Evolutionary conservation across 352 stramenopile species (phyloP).

Genomic region (Globisporangium mamillatum): DNA sequence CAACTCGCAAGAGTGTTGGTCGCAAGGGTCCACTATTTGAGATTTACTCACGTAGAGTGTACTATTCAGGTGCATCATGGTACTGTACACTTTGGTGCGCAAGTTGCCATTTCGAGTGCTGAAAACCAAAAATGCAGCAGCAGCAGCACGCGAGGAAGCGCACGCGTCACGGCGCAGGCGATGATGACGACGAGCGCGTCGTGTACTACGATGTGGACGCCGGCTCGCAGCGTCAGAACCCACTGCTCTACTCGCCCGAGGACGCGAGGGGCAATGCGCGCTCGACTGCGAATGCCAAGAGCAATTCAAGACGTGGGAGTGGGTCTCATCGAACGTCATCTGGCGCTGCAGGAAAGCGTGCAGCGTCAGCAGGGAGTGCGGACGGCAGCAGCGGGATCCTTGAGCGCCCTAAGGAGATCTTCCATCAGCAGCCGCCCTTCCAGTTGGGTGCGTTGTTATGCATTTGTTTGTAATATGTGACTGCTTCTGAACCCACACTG

Average conservation of each 20-base stretch:
- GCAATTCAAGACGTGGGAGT: not conserved
- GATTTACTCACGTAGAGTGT: too few species aligned
- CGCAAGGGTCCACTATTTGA: not conserved
- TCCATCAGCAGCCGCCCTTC: conserved; percentile 36
- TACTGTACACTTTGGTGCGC: not conserved
- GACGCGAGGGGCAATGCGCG: not conserved
- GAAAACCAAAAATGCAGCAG: conserved; percentile 2
- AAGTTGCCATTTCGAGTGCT: not conserved
- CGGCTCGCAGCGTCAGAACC: conserved; percentile 18
- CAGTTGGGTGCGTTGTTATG: conserved; percentile 29
- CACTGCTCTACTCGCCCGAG: conserved; percentile 22
- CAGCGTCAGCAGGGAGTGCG: not conserved
- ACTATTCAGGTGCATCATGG: not conserved
- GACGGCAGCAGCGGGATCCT: conserved; percentile 14
- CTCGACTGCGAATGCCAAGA: not conserved
- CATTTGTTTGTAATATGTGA: not conserved
- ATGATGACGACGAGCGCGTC: conserved; percentile 39
- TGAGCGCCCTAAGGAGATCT: conserved; percentile 38
- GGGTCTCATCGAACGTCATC: not conserved
- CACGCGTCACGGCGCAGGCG: conserved; percentile 12
- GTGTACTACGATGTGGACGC: conserved; percentile 65
- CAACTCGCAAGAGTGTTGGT: not conserved
- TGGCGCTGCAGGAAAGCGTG: not conserved
- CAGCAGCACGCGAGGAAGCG: not conserved
- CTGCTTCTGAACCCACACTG: conserved; percentile 1